phyloP scores from a whole-genome alignment of 352 stramenopile species.

The Lagenidium giganteum region DNA sequence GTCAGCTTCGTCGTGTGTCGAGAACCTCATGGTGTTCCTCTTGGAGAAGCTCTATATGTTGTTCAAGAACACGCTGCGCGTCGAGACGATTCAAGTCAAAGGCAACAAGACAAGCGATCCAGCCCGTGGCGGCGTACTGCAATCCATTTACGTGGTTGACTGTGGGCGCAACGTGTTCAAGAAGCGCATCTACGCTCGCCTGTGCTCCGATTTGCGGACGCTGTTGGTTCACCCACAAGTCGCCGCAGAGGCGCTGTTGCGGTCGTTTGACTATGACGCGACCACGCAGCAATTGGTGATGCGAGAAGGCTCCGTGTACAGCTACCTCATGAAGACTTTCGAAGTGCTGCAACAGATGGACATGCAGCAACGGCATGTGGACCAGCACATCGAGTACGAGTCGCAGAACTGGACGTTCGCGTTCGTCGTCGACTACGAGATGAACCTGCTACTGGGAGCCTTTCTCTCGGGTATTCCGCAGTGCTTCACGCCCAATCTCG shows the following conservation, averaged over 20 bases:
- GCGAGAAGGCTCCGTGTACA: slow-evolving; percentile 37
- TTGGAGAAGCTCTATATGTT: slow-evolving; percentile 60
- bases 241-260: slow-evolving; percentile 46
- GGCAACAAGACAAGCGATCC: slow-evolving; percentile 7
- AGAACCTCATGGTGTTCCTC: slow-evolving; percentile 60
- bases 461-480: slow-evolving; percentile 55
- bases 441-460: slow-evolving; percentile 67
- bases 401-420: slow-evolving; percentile 81
- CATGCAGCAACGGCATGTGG: slow-evolving; percentile 58
- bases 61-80: slow-evolving; percentile 52
- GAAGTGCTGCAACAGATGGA: slow-evolving; percentile 78
- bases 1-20: slow-evolving; percentile 39
- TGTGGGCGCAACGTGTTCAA: slow-evolving; percentile 69
- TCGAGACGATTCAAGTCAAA: slow-evolving; percentile 41
- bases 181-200: slow-evolving; percentile 66
- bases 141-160: slow-evolving; percentile 52
- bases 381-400: slow-evolving; percentile 78
- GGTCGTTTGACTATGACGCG: slow-evolving; percentile 34
- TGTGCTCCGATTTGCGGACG: slow-evolving; percentile 79
- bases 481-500: slow-evolving; percentile 35
- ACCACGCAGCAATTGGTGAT: slow-evolving; percentile 16
- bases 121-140: slow-evolving; percentile 12
- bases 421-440: slow-evolving; percentile 80
- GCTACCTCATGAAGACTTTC: slow-evolving; percentile 52
- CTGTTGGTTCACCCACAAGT: slow-evolving; percentile 67